Evolutionary conservation across 1,284 basidiomycete genomes (phyloP).

Genomic region (Chalciporus sp.): DNA sequence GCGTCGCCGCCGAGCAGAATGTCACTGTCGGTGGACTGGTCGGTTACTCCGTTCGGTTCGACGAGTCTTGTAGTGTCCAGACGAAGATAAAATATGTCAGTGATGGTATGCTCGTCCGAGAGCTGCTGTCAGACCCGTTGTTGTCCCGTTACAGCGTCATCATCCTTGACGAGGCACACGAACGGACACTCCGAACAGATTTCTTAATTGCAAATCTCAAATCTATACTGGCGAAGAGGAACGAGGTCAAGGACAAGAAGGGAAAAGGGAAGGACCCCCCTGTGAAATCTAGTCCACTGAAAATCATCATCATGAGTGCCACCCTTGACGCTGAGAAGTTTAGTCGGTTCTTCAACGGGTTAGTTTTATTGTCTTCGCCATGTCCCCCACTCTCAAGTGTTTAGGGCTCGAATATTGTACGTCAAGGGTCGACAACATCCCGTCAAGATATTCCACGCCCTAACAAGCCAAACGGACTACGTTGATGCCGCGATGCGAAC

Average conservation of each 20-base stretch:
- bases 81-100: conserved; percentile 95
- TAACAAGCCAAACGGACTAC: conserved; percentile 80
- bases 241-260: conserved; percentile 44
- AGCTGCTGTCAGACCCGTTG: conserved; percentile 79
- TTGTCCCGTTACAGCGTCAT: conserved; percentile 87
- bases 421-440: conserved; percentile 93
- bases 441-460: conserved; percentile 81
- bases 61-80: conserved; percentile 70
- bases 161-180: conserved; percentile 97
- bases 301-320: conserved; percentile 96
- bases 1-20: conserved; percentile 87
- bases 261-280: conserved; percentile 41
- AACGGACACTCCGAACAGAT: conserved; percentile 93
- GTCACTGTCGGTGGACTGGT: conserved; percentile 72
- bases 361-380: conserved; percentile 30
- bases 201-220: conserved; percentile 92
- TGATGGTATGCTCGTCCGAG: conserved; percentile 95
- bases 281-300: conserved; percentile 60
- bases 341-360: conserved; percentile 85
- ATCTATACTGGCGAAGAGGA: conserved; percentile 77
- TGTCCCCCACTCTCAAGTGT: conserved; percentile 37
- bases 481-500: conserved; percentile 88
- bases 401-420: conserved; percentile 85
- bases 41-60: conserved; percentile 96
- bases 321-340: conserved; percentile 96